Percentiles rank a stretch among this genome's conserved stretches.
Evolutionary conservation across 768 basidiomycete species (phyloP).

Genomic region (Russula griseocarnosa): DNA sequence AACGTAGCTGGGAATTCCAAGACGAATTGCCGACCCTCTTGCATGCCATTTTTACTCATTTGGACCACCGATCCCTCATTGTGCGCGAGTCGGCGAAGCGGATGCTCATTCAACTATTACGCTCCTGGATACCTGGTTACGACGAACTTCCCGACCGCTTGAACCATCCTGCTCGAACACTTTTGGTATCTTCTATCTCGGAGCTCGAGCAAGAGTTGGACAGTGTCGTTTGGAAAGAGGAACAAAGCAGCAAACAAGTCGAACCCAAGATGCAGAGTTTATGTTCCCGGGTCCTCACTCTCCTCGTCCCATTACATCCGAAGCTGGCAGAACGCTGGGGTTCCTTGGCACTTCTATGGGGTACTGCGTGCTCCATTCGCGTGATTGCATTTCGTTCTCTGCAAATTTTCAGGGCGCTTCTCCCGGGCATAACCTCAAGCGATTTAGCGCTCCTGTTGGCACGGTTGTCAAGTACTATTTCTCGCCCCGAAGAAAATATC

Average conservation of each 20-base stretch:
- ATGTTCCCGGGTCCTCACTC: constrained; percentile 57
- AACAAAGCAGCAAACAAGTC: constrained; percentile 51
- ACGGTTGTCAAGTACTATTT: constrained; percentile 78
- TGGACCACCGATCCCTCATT: constrained; percentile 70
- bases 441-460: constrained; percentile 79
- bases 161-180: constrained; percentile 43
- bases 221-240: constrained; percentile 66
- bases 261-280: constrained; percentile 67
- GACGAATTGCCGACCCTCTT: constrained; percentile 69
- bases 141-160: constrained; percentile 64
- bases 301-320: constrained; percentile 67
- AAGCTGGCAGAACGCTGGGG: constrained; percentile 75
- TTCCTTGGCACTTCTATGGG: constrained; percentile 74
- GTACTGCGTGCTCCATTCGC: constrained; percentile 82
- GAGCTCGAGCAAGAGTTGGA: constrained; percentile 58
- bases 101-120: constrained; percentile 82
- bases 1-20: constrained; percentile 71
- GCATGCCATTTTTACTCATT: constrained; percentile 73
- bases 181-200: constrained; percentile 49
- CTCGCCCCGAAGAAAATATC: constrained; percentile 69
- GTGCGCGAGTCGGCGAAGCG: constrained; percentile 66
- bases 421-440: constrained; percentile 62
- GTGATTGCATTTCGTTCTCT: constrained; percentile 83
- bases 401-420: constrained; percentile 82
- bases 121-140: constrained; percentile 77